Evolutionary conservation across 2,329 filamentous ascomycete species (phyloP), one percentile per base, ranked within the genome.

Genomic region (Paecilomyces dactylethromorphus): DNA sequence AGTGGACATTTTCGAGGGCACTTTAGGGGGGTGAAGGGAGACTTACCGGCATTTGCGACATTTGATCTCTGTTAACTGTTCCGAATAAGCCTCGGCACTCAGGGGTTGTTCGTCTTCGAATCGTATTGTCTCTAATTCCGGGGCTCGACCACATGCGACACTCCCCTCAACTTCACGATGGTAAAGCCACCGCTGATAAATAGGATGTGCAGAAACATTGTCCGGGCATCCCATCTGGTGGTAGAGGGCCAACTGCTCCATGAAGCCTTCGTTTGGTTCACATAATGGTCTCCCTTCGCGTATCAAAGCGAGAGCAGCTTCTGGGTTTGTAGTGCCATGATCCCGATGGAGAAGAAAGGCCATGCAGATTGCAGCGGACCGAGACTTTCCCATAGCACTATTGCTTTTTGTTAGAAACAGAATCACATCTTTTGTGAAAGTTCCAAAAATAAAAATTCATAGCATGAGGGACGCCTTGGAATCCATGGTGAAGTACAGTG

Each of bases 361-460:
- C 59, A 95, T 83, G 57, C 91, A 83, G 64, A 90, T 85, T 32
- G 91, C 88, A 64, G 93, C 90, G 54, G 93, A 97, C 60, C 94
- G 90, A 33, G 92, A 97, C 77, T 95, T 96, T 56, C 94, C 94
- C 87, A 96, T 96, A 22, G 92, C 93, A 81, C 94, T 96, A 15
- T 53, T 24, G 24, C 13, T 45, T 26, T 13, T 29, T 10, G 12
- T 24, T 22, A 21, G 21, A 55, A 62, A 53, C 33, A 58, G 49
- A 49, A 58, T 22, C 21, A 49, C 39, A 58, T 13, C 49, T 21
- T 4, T 24, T 35, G 50, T 45, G 18, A 45, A 18, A 7, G 18
- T n/a, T 18, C n/a, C 10, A 45, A 8, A 18, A 45, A 45, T 10
- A 3, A 45, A 45, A 10, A 15, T 0, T 8, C 10, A 15, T 21